Evolutionary conservation across 495 filamentous ascomycete genomes (phyloP).

Genomic region (Polyplosphaeria fusca): DNA sequence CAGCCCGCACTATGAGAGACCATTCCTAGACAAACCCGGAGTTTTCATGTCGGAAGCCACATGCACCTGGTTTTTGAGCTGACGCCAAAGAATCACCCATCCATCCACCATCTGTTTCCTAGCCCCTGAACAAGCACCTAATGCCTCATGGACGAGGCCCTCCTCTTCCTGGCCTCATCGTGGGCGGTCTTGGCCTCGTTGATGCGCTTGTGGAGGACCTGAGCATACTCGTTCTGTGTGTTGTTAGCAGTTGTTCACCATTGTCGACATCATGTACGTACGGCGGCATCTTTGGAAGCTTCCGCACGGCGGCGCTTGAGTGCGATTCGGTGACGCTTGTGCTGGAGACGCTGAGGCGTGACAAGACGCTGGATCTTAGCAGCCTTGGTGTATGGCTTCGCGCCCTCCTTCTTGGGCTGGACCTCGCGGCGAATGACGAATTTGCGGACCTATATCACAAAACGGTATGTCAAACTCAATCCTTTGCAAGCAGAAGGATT

Average conservation of each 20-base stretch:
- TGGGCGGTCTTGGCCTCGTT: conserved; percentile 88
- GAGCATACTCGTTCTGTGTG: conserved; percentile 77
- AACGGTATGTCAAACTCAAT: conserved; percentile 42
- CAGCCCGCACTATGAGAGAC: conserved; percentile 21
- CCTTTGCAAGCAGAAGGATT: conserved; percentile 29
- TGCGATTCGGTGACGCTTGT: conserved; percentile 95
- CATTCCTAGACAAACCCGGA: conserved; percentile 23
- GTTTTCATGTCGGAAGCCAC: conserved; percentile 16
- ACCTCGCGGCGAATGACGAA: conserved; percentile 99
- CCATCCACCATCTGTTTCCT: background rate
- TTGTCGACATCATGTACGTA: conserved; percentile 56
- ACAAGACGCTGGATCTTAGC: conserved; percentile 98
- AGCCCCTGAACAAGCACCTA: conserved; percentile 58
- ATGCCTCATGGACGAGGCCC: conserved; percentile 94
- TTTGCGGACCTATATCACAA: conserved; percentile 72
- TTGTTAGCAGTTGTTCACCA: background rate
- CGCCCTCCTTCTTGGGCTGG: conserved; percentile 86
- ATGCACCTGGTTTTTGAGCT: conserved; percentile 20
- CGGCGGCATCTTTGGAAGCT: conserved; percentile 94
- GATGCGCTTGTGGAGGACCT: conserved; percentile 91
- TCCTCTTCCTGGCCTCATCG: conserved; percentile 88
- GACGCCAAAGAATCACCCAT: conserved; percentile 22
- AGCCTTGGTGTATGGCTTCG: conserved; percentile 98
- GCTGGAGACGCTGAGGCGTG: conserved; percentile 98
- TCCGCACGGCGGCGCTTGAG: conserved; percentile 96